Base-by-base conservation (phyloP, 768 basidiomycete species). In the Pleurotus sapidus region DNA sequence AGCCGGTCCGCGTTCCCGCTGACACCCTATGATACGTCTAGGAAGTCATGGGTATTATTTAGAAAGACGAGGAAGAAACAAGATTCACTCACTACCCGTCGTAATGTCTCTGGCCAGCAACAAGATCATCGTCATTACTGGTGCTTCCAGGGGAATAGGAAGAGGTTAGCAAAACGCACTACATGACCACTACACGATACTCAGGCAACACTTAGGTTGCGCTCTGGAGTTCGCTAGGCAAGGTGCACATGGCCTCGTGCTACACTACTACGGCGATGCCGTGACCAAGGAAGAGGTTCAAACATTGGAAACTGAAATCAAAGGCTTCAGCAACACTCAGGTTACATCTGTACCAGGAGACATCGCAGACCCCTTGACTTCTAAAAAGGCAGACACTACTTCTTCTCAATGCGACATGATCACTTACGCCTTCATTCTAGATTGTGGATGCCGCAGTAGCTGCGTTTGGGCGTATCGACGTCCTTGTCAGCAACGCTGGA, bases 71-170 rank as follows among this genome's bases (percentile, higher is more conserved):
- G 25, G 27, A 27, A 38, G 45, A 23, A 53, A 4, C 18, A 7
- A 34, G 14, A 34, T 7, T 34, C 11, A 34, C 30, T 34, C 9
- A 34, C 30, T 34, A 46, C 27, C 38, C 38, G 12, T 42, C 20
- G 34, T 43, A 42, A 80, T 78, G 75, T 61, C 70, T 51, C 70
- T 86, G 17, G 76, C 81, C 23, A 62, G 72, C 18, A 73, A 77
- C 63, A 88, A 88, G 66, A 71, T 88, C 40, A 83, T 89, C 14
- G 83, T 82, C 58, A 84, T 91, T 61, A 91, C 89, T 14, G 88
- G 88, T 15, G 77, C 84, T n/a, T 87, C 86, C 5, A 76, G 85
- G 58, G 89, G 88, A 18, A 91, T 91, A 57, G 88, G 89, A 11
- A 77, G 84, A 59, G 86, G 55, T 60, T 15, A 49, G 27, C 18